These are phyloP conservation scores for Nakazawaea ambrosiae DNA, from an alignment of 805 yeast species.

Conservation along the genomic window DNA sequence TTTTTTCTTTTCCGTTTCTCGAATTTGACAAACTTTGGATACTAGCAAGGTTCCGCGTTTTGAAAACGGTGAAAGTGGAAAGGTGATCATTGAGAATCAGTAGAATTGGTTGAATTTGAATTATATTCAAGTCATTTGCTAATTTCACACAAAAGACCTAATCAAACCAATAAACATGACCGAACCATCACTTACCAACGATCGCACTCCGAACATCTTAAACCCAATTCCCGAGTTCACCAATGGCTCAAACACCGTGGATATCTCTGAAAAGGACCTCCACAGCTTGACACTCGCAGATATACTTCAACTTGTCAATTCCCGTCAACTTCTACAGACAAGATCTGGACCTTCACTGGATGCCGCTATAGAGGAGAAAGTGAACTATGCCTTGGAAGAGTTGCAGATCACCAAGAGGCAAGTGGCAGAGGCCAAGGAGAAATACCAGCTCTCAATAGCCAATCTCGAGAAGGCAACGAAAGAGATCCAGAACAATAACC, in stretches of 20 bases:
- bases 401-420: conserved; percentile 1
- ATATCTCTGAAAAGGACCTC: neutral
- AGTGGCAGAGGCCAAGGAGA: conserved; percentile 1
- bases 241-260: no score
- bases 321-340: neutral
- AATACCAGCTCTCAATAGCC: neutral
- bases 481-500: conserved; percentile 6
- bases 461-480: conserved; percentile 1
- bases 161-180: no score
- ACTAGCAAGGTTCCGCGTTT: no score
- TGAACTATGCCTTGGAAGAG: conserved; percentile 2
- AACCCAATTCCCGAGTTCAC: no score
- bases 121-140: no score
- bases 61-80: no score
- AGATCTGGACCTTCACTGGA: neutral
- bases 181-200: no score
- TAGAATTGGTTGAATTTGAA: no score
- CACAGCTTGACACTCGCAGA: conserved; percentile 6
- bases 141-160: no score
- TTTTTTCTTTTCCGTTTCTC: neutral
- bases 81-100: no score
- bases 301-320: conserved; percentile 1
- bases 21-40: no score
- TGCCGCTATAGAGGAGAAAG: conserved; percentile 6
- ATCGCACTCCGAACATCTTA: no score